A percentile compares a stretch with the other conserved stretches of the same genome.
phyloP scores from a whole-genome alignment of 176 grass and related monocot genomes.

The Oryza meridionalis region DNA sequence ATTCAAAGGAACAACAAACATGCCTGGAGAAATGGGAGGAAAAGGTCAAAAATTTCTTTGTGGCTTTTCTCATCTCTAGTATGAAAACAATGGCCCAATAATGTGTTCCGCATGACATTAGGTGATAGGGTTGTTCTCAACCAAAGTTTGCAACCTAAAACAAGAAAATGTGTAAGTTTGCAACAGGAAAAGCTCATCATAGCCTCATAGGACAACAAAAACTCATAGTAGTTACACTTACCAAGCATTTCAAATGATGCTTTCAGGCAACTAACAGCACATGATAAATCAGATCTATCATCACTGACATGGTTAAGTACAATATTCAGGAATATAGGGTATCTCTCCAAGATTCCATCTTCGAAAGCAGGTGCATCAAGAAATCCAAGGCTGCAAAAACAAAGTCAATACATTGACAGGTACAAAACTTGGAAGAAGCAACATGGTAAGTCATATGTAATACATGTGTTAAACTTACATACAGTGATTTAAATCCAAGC shows the following conservation, averaged over 20 bases:
- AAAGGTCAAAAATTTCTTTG: conserved; percentile 99
- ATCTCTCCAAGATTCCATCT: conserved; percentile 93
- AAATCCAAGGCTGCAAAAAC: conserved; percentile 84
- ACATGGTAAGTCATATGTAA: conserved; percentile 12
- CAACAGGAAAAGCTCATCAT: conserved; percentile 5
- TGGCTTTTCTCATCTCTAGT: conserved; percentile 96
- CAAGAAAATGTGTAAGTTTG: conserved; percentile 25
- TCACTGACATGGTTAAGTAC: conserved; percentile 94
- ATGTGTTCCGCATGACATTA: conserved; percentile 93
- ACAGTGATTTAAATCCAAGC: conserved; percentile 99
- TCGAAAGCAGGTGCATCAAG: conserved; percentile 90
- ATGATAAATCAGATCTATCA: conserved; percentile 90
- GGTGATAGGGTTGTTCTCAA: conserved; percentile 91
- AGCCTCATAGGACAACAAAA: conserved; percentile 26
- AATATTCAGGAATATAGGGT: conserved; percentile 91
- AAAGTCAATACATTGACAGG: conserved; percentile 32
- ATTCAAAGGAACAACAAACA: conserved; percentile 39
- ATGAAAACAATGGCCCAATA: conserved; percentile 97
- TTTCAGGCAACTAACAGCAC: conserved; percentile 94
- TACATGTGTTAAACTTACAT: conserved; percentile 72
- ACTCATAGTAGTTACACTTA: conserved; percentile 45
- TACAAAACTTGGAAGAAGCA: conserved; percentile 18
- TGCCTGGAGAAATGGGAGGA: conserved; percentile 96
- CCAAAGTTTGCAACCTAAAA: conserved; percentile 96
- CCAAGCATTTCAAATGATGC: conserved; percentile 96